Evolutionary conservation across 2,329 filamentous ascomycete species (phyloP), one percentile per base, ranked within the genome.

Genomic region (Aspergillus candidus): DNA sequence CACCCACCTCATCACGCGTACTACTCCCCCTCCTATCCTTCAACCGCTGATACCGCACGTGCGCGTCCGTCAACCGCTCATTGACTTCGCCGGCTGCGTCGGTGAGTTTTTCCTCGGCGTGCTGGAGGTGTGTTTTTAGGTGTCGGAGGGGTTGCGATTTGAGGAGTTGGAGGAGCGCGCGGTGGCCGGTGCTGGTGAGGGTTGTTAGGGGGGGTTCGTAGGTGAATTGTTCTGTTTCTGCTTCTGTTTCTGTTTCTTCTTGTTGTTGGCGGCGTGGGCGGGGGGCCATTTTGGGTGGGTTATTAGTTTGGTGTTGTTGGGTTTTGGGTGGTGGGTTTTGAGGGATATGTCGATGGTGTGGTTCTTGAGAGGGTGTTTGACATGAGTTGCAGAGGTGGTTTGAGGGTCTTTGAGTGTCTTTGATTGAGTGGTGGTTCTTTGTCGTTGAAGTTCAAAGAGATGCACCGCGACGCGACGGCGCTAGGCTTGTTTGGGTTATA

Each of bases 201-300:
- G 77, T 70, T 43, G 74, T 73, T 8, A 64, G 61, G 2, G 76
- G 77, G 12, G 71, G 66, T 58, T 80, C 67, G 58, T 83, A 83
- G 6, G 41, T 22, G 38, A 39, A 8, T 39, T 36, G 30, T 32
- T 35, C 5, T 36, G 38, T 36, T 40, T 14, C 15, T 36, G 38
- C 35, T 40, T 14, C 15, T 17, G 14, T 48, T 33, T 35, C 14
- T 35, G 33, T 18, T 30, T 18, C 22, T 29, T 14, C 14, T 38
- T n/a, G 11, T 12, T n/a, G 6, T 38, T 15, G 12, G 40, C 35
- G 8, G 29, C 13, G 11, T 4, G 33, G 12, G 39, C 6, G 35
- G 12, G 22, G 32, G 35, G 39, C 11, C n/a, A 13, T 35, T 41
- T 38, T 35, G 14, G 18, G n/a, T 6, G n/a, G n/a, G 37, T 33